Evolutionary conservation across 1,139 yeast species (phyloP).

Genomic region (Starmera stellimalicola): DNA sequence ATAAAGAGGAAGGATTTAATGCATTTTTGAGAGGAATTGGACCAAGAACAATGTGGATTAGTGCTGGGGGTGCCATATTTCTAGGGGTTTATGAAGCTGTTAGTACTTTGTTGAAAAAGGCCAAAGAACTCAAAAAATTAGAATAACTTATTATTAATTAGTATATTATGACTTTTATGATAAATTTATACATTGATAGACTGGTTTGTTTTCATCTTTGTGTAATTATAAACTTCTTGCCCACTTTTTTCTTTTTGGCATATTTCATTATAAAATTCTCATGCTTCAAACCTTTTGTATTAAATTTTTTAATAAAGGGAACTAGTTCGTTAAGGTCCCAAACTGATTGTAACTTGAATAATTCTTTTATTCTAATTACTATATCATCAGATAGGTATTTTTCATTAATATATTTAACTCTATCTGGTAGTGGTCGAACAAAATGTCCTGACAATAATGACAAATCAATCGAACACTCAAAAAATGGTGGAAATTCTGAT

Average conservation of each 20-base stretch:
- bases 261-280: conserved; percentile 70
- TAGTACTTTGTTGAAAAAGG: conserved; percentile 21
- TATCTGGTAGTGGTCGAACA: conserved; percentile 34
- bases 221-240: conserved; percentile 33
- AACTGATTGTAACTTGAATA: conserved; percentile 48
- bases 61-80: conserved; percentile 97
- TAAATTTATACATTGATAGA: not conserved
- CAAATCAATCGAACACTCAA: conserved; percentile 47
- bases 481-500: conserved; percentile 54
- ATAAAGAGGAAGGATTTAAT: conserved; percentile 53
- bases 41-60: conserved; percentile 94
- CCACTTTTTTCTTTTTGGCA: conserved; percentile 57
- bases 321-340: conserved; percentile 71
- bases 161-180: not conserved
- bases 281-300: conserved; percentile 46
- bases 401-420: conserved; percentile 44
- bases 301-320: conserved; percentile 56
- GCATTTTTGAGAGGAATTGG: conserved; percentile 82
- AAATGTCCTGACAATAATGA: conserved; percentile 44
- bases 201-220: conserved; percentile 10
- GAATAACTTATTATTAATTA: not conserved
- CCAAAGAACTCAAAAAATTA: not conserved
- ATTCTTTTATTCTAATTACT: conserved; percentile 43
- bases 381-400: conserved; percentile 41
- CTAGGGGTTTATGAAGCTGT: conserved; percentile 87